Evolutionary conservation across 1,139 yeast genomes (phyloP), one percentile per base, ranked within the genome.

Genomic region (Pichia sp.): DNA sequence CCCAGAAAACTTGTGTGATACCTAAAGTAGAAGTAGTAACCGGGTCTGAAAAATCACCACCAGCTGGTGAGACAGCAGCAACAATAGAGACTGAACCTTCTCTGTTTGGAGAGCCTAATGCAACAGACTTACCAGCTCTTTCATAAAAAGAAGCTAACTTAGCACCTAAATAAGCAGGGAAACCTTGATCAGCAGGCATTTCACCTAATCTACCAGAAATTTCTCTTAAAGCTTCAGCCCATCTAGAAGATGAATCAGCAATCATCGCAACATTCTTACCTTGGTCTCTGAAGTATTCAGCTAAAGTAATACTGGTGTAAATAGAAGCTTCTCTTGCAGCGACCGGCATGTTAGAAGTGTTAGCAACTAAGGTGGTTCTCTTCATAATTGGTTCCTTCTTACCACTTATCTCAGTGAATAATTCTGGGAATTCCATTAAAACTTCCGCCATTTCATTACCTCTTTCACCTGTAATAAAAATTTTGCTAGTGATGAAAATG

Each of bases 111-210:
- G 95, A 87, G 66, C 99, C 99, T 56, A 92, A 77, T 7, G 96
- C 94, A 63, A 84, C 77, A 42, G 96, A 95, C 69, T 86, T 89
- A 74, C 99, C 99, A 42, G 99, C 98, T 77, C 99, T 89, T 75
- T 92, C 99, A 70, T 92, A 92, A 80, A 92, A 92, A 50, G 97
- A 92, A 49, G 99, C 97, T 65, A 92, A 79, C 69, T 92, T 92
- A 48, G 99, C 96, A 73, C 98, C 98, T 69, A 92, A 79, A 68
- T 94, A 92, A 51, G 99, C 99, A 56, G 99, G 99, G 94, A 90
- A 92, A 78, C 99, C 99, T 76, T 94, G 98, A 74, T 92, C 99
- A 54, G 99, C 99, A 67, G 99, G 99, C 99, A 92, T 92, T 76
- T 94, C 99, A 71, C 98, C 98, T 69, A 92, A 77, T 79, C 99